Conservation (phyloP, 305 asterid genomes). For the Withania somnifera region DNA sequence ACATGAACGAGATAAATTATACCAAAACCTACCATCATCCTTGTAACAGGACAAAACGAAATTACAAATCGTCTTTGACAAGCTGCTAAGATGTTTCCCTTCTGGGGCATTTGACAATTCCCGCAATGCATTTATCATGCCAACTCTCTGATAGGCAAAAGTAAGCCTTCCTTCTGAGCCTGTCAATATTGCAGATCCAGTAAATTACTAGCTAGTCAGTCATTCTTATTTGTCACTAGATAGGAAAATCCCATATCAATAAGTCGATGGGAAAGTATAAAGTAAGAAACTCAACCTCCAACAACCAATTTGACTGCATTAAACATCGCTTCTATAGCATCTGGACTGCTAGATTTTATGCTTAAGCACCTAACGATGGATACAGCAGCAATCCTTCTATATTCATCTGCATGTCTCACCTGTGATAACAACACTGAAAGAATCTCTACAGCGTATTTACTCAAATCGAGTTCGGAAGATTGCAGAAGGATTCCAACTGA, state of each 20-base stretch:
- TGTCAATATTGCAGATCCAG: constrained; percentile 27
- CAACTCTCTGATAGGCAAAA: constrained; percentile 93
- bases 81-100: constrained; percentile 70
- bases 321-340: constrained; percentile 81
- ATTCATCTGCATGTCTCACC: constrained; percentile 92
- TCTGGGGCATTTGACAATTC: constrained; percentile 78
- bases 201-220: constrained; percentile 8
- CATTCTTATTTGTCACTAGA: background rate
- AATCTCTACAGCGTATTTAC: constrained; percentile 79
- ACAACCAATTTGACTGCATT: constrained; percentile 55
- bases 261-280: background rate
- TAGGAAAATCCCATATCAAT: background rate
- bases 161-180: constrained; percentile 99
- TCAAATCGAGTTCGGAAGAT: constrained; percentile 61
- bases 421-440: constrained; percentile 72
- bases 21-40: constrained; percentile 72
- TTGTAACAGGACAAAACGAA: constrained; percentile 68
- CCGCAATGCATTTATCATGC: constrained; percentile 69
- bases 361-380: constrained; percentile 72
- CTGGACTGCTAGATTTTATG: constrained; percentile 93
- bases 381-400: constrained; percentile 70
- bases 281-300: constrained; percentile 55
- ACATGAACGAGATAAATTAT: constrained; percentile 7
- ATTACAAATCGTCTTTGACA: constrained; percentile 61
- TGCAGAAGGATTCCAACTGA: constrained; percentile 70